These are phyloP conservation scores for Colletotrichum noveboracense DNA, from an alignment of 2,329 filamentous ascomycete genomes.

Conservation along the genomic window DNA sequence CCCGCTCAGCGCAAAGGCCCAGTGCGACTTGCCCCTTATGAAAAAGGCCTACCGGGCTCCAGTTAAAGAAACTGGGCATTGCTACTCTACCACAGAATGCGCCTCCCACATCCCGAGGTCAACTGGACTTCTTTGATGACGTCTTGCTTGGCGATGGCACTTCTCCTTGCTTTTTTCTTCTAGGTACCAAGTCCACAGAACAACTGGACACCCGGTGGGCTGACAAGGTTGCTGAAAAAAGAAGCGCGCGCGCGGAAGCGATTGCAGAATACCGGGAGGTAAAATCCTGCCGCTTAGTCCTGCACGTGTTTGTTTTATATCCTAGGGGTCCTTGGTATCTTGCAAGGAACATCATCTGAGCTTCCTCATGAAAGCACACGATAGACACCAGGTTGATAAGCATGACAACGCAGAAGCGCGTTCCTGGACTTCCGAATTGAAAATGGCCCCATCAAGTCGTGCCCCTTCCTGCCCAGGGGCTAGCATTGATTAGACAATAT, in stretches of 20 bases:
- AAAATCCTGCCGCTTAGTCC: not conserved
- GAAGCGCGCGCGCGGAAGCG: not conserved
- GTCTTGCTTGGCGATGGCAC: not conserved
- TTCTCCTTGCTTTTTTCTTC: not conserved
- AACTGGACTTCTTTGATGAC: not conserved
- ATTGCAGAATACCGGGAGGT: not conserved
- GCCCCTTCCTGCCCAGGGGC: not conserved
- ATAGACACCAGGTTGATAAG: not conserved
- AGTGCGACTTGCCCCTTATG: not conserved
- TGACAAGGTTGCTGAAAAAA: not conserved
- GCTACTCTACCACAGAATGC: not conserved
- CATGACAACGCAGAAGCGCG: not conserved
- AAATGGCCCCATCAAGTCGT: not conserved
- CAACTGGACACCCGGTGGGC: not conserved
- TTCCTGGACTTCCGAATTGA: not conserved
- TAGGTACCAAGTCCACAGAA: too few species aligned
- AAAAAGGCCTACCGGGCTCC: not conserved
- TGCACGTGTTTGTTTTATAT: not conserved
- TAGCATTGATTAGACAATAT: not conserved
- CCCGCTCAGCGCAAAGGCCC: not conserved
- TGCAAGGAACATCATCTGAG: not conserved
- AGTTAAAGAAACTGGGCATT: not conserved
- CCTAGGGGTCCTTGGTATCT: not conserved
- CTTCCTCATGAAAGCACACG: not conserved
- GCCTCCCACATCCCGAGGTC: constrained; percentile 2